Evolutionary conservation across 202 grass and related monocot species (phyloP).

Genomic region (Sporobolus alterniflorus): DNA sequence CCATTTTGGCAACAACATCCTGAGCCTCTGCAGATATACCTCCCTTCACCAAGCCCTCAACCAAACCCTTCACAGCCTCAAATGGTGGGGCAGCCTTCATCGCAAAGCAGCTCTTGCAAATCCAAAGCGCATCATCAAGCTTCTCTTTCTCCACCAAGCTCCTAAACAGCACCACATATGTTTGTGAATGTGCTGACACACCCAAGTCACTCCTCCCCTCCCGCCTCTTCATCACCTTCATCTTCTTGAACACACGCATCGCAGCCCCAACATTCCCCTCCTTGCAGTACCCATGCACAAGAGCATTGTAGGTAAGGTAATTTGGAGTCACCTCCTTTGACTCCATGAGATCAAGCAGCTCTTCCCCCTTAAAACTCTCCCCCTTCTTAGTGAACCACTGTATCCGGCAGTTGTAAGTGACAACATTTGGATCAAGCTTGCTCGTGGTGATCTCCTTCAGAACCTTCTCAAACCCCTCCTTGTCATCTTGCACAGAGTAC

Average conservation of each 20-base stretch:
- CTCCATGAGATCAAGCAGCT: conserved; percentile 78
- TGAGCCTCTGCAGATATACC: conserved; percentile 59
- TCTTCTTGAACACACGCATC: conserved; percentile 70
- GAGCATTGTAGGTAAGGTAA: conserved; percentile 60
- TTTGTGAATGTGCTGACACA: conserved; percentile 53
- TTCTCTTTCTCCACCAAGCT: conserved; percentile 65
- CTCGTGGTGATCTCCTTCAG: conserved; percentile 56
- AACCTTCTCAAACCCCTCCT: conserved; percentile 60
- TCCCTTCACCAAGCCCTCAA: conserved; percentile 63
- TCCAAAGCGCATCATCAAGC: conserved; percentile 57
- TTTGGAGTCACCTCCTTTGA: conserved; percentile 63
- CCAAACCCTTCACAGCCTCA: conserved; percentile 69
- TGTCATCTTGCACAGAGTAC: conserved; percentile 45
- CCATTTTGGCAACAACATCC: conserved; percentile 70
- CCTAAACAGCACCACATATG: conserved; percentile 60
- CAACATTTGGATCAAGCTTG: conserved; percentile 65
- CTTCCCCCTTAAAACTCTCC: conserved; percentile 63
- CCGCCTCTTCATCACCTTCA: conserved; percentile 75
- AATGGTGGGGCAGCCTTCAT: conserved; percentile 65
- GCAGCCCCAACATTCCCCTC: conserved; percentile 56
- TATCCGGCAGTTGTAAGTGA: conserved; percentile 78
- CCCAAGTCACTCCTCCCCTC: conserved; percentile 70
- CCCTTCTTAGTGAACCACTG: conserved; percentile 57
- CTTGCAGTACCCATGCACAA: conserved; percentile 77
- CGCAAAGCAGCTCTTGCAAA: conserved; percentile 72